phyloP scores from a whole-genome alignment of 169 alveolate genomes.

The Eimeria maxima region DNA sequence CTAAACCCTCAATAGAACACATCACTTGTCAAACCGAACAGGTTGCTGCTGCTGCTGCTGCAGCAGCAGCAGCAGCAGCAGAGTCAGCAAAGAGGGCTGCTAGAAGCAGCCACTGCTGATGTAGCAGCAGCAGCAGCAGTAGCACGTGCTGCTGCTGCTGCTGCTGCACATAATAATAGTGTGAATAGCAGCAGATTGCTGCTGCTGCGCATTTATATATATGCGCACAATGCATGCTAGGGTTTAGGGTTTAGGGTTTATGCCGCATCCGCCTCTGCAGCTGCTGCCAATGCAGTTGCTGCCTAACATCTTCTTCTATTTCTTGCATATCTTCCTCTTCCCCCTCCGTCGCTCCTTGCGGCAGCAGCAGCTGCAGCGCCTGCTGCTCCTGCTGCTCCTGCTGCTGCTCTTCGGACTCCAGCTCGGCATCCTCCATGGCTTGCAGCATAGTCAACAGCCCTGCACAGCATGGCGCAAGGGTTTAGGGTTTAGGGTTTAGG shows the following conservation, averaged over 20 bases:
- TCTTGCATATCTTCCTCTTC: background rate
- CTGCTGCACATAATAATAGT: background rate
- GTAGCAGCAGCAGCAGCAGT: background rate
- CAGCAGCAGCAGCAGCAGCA: background rate
- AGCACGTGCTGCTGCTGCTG: conserved; percentile 11
- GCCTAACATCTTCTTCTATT: background rate
- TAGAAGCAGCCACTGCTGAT: background rate
- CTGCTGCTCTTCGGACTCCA: background rate
- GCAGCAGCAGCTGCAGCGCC: conserved; percentile 41
- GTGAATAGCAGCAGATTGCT: background rate
- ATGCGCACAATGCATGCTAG: background rate
- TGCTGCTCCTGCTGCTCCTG: conserved; percentile 4
- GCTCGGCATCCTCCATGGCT: background rate
- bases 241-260: conserved; percentile 33
- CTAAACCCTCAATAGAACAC: background rate
- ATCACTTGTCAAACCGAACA: background rate
- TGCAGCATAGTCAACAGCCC: conserved; percentile 26
- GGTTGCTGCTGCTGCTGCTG: conserved; percentile 2
- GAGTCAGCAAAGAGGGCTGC: background rate
- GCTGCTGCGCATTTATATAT: background rate
- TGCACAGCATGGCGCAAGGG: background rate
- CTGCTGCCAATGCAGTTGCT: background rate
- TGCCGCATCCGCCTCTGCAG: background rate
- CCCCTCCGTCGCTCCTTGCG: background rate
- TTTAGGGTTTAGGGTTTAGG: too few relatives aligned